phyloP scores from a whole-genome alignment of 345 rosid genomes.

The Salix purpurea region DNA sequence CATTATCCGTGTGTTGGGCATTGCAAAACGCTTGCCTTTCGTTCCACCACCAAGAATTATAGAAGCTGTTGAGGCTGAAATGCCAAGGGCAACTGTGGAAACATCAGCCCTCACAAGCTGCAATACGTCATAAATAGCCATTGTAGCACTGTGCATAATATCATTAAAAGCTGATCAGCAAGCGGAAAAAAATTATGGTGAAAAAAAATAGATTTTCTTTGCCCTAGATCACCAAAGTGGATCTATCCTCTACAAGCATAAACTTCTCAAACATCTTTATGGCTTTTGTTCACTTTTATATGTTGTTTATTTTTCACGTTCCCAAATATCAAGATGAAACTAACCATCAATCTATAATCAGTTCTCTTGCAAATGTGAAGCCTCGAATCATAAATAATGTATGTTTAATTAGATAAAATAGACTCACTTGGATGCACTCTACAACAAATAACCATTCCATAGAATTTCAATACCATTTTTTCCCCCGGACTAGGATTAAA shows the following conservation, averaged over 20 bases:
- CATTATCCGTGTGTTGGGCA: slow-evolving; percentile 96
- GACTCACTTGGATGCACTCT: not conserved
- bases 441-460: not conserved
- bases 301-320: not conserved
- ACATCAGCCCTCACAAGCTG: slow-evolving; percentile 91
- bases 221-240: not conserved
- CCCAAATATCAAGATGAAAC: not conserved
- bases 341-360: not conserved
- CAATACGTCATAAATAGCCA: slow-evolving; percentile 91
- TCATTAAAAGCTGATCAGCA: slow-evolving; percentile 4
- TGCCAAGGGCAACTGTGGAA: slow-evolving; percentile 81
- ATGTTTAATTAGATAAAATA: not conserved
- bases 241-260: not conserved
- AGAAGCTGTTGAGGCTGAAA: slow-evolving; percentile 88
- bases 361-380: not conserved
- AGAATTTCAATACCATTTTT: not conserved
- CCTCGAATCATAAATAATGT: not conserved
- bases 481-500: not conserved
- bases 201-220: too few relatives aligned
- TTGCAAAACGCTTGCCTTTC: slow-evolving; percentile 89
- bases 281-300: not conserved
- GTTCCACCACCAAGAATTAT: slow-evolving; percentile 90
- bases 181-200: not conserved
- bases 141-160: slow-evolving; percentile 60
- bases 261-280: not conserved